phyloP scores from a whole-genome alignment of 2,329 filamentous ascomycete genomes.

The Xylariaceae sp. region DNA sequence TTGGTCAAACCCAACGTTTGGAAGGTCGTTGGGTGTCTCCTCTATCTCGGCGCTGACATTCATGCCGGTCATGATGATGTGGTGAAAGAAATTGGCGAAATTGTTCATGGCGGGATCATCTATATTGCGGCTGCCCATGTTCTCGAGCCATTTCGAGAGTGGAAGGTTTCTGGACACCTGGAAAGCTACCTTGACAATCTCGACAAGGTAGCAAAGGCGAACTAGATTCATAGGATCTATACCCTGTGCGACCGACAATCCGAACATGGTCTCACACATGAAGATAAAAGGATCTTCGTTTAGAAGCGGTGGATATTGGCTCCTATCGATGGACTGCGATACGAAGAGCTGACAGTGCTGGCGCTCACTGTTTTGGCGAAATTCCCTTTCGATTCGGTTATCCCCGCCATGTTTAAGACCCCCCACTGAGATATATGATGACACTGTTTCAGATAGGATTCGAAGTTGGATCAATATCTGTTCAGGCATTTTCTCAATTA shows the following conservation, averaged over 20 bases:
- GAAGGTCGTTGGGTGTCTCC: conserved; percentile 43
- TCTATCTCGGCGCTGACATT: conserved; percentile 47
- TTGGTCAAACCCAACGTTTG: conserved; percentile 61
- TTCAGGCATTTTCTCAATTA: conserved; percentile 85
- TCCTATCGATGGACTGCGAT: conserved; percentile 57
- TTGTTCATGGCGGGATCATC: conserved; percentile 57
- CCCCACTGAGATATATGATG: conserved; percentile 82
- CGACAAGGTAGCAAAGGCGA: conserved; percentile 86
- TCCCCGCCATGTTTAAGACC: conserved; percentile 67
- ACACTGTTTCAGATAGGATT: conserved; percentile 85
- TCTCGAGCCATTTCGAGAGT: conserved; percentile 55
- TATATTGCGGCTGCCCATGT: conserved; percentile 50
- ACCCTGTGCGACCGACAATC: conserved; percentile 69
- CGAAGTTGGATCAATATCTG: conserved; percentile 86
- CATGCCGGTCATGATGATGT: conserved; percentile 54
- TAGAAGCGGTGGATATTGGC: conserved; percentile 64
- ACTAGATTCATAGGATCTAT: conserved; percentile 81
- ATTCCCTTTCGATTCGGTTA: conserved; percentile 70
- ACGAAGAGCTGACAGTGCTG: conserved; percentile 81
- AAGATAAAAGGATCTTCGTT: conserved; percentile 79
- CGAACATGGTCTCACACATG: conserved; percentile 78
- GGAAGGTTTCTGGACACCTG: conserved; percentile 64
- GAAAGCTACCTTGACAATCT: conserved; percentile 82
- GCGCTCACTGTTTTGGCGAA: conserved; percentile 69
- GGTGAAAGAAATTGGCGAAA: conserved; percentile 63